Evolutionary conservation across 805 yeast species (phyloP), one percentile per base, ranked within the genome.

Genomic region (Blastobotrys attinorum): DNA sequence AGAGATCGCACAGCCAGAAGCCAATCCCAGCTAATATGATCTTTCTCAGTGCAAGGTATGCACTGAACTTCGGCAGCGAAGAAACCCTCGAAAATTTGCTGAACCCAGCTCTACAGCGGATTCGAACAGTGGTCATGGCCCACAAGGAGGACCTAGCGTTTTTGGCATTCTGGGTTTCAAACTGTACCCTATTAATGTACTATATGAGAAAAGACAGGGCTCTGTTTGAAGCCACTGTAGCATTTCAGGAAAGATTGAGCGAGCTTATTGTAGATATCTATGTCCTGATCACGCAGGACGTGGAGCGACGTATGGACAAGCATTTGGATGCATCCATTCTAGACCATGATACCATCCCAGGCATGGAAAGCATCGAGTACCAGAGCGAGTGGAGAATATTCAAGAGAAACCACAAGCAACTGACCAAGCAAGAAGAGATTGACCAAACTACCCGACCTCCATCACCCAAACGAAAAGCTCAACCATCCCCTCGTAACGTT

Each of bases 401-500:
- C 62, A 67, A 72, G 69, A 11, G 73, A 70, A 61, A 76, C 67
- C 53, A 63, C 27, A 72, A 73, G 50, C 58, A 60, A 35, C 65
- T 68, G 44, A 72, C 73, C 47, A 77, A 77, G 3, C 82, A 81
- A 57, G 87, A 83, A 42, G 90, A 84, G 51, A 81, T 88, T 27
- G 66, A 81, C 37, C 73, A 77, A 43, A 83, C 80, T 75, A 66
- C 87, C 44, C 81, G 81, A 50, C 97, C 97, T 3, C 97, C 97
- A 2, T 69, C 90, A 0, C 76, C 84, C 17, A 71, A 76, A 38
- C 83, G 84, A 46, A 82, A 86, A 57, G 79, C 83, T 72, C 79
- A 78, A 58, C 96, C 96, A 2, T 86, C 97, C 0, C 98, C 98
- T 0, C 69, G 89, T 42, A 80, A 78, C 52, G 73, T 89, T 42